Base-by-base conservation (phyloP, 164 flowering plant genomes). In the Vitis labrusca region DNA sequence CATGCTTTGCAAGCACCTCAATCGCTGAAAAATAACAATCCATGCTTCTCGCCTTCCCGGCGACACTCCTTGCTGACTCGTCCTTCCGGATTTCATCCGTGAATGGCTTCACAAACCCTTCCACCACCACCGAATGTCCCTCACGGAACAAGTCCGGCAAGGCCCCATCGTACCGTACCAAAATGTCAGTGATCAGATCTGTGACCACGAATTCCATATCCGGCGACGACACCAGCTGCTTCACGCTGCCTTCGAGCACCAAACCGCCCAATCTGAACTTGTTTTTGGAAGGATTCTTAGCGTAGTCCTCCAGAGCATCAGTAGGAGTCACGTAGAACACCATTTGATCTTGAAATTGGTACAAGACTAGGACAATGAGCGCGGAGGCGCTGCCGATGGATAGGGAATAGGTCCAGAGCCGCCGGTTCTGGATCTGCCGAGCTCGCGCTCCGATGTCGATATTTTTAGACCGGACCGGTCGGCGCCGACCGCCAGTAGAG, bases 1-100 rank as follows among this genome's bases (percentile, higher is more conserved):
- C 98, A 55, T 94, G 98, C 87, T 94, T 94, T 0, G 97, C 98
- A 63, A 94, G 82, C 19, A 94, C 98, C 79, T 92, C 97, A 0
- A 77, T 74, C 0, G 94, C 98, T 17, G 83, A 55, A 55, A 94
- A 94, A 63, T 81, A 94, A 70, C 86, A 92, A 0, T 81, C 90
- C 47, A 77, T 75, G 11, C 78, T 80, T 74, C 89, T 83, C 0
- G 98, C 97, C 71, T 92, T 94, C 48, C 53, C 86, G 0, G 89
- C 72, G 13, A 85, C 81, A 14, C 74, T 71, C 77, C 69, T 80
- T 37, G 68, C 5, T 23, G 76, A 73, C 11, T 60, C 72, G 61
- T 70, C 75, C 47, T 57, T 73, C 65, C 71, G 69, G 14, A 69
- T 61, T 8, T 85, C 90, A 13, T 88, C 93, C 0, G 82, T 76